Base-by-base conservation (phyloP, 352 stramenopile species). In the Phytophthora podocarpi region DNA sequence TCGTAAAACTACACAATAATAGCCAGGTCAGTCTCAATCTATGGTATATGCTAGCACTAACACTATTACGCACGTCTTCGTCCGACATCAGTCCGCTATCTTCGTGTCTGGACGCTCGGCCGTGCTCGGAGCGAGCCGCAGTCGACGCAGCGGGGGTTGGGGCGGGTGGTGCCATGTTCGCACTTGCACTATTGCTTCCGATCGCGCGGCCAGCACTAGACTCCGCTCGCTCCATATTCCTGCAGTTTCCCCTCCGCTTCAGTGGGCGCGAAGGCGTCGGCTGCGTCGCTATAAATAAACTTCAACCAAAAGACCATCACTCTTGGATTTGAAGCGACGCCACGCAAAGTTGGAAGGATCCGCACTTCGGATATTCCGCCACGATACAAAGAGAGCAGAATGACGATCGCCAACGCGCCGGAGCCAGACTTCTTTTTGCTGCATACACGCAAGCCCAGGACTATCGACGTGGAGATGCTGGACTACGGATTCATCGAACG, bases 401-500 rank as follows among this genome's bases (percentile, higher is more conserved):
- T 87, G 77, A 78, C 74, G 42, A 71, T 80, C 34, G 43, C 58
- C 24, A 57, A 54, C 11, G 46, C 56, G 5, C 41, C 42, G 2
- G 72, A 86, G 31, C 70, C 85, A 16, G 85, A 94, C 61, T 92
- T 78, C 64, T 94, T 92, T 66, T 82, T 76, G 46, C 73, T 94
- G 18, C 78, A 94, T 49, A 90, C 64, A 41, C 81, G 82, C 60
- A 90, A 86, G 65, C 76, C 66, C 46, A 85, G 82, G 52, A 58
- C 76, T 6, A 81, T 96, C 31, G 74, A 87, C 20, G 77, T 97
- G 54, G 85, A 96, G 28, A 95, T 96, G 79, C 73, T 98, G 28
- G 95, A 98, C 78, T 98, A 98, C 50, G 72, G 57, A 23, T 98
- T 96, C 69, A 90, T 98, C 16, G 76, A 85, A 26, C 84, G 85